Evolutionary conservation across 1,139 yeast species (phyloP).

Genomic region (Taphrina sp.): DNA sequence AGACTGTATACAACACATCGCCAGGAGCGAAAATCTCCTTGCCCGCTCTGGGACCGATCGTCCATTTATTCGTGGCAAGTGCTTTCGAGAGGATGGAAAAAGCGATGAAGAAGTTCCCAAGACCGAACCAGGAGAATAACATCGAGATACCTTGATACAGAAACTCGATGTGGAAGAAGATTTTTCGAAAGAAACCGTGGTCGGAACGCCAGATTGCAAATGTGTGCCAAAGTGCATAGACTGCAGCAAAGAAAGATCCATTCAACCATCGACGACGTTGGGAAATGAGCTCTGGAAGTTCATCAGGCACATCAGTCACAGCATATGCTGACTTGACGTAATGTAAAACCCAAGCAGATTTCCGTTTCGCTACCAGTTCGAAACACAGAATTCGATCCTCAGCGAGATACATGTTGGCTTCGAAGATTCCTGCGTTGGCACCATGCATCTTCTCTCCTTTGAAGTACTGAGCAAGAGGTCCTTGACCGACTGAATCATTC

Average conservation of each 20-base stretch:
- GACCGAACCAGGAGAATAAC: slow-evolving; percentile 74
- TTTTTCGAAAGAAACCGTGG: slow-evolving; percentile 61
- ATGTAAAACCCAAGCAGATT: slow-evolving; percentile 61
- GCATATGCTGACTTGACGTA: slow-evolving; percentile 77
- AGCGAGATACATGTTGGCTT: slow-evolving; percentile 80
- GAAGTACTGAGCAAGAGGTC: slow-evolving; percentile 75
- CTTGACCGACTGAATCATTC: slow-evolving; percentile 60
- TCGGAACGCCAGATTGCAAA: slow-evolving; percentile 66
- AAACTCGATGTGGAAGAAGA: slow-evolving; percentile 66
- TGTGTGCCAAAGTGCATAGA: slow-evolving; percentile 71
- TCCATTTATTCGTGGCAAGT: slow-evolving; percentile 29
- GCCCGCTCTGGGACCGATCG: slow-evolving; percentile 34
- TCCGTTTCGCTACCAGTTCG: slow-evolving; percentile 71
- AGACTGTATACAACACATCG: slow-evolving; percentile 69
- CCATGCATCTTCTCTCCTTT: slow-evolving; percentile 72
- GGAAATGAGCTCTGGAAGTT: slow-evolving; percentile 65
- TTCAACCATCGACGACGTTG: slow-evolving; percentile 84
- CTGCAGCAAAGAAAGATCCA: slow-evolving; percentile 80
- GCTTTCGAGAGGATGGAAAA: slow-evolving; percentile 49
- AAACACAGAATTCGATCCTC: slow-evolving; percentile 81
- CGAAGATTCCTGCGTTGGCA: slow-evolving; percentile 63
- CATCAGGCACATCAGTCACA: slow-evolving; percentile 80
- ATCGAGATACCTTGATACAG: slow-evolving; percentile 65
- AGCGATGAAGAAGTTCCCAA: slow-evolving; percentile 73
- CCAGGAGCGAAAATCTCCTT: slow-evolving; percentile 59